Evolutionary conservation across 2,329 filamentous ascomycete species (phyloP).

Genomic region (Amauroascus verrucosus): DNA sequence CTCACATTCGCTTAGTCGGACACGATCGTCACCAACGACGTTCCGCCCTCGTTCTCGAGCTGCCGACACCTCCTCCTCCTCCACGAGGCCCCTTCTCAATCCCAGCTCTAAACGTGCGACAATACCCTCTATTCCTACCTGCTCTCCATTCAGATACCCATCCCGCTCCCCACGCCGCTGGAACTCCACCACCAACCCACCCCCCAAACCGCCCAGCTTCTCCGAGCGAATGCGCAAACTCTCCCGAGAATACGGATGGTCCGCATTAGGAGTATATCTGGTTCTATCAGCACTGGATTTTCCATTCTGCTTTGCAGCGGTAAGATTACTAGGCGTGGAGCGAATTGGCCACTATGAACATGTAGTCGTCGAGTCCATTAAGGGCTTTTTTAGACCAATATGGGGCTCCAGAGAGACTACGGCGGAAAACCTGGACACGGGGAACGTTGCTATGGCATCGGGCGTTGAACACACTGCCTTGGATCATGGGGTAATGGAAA

Average conservation of each 20-base stretch:
- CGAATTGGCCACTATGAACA: constrained; percentile 56
- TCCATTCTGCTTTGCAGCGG: constrained; percentile 86
- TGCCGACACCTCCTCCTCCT: constrained; percentile 11
- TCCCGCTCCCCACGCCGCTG: constrained; percentile 19
- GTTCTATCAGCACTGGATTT: constrained; percentile 77
- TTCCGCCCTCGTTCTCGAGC: constrained; percentile 1
- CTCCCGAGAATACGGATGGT: constrained; percentile 87
- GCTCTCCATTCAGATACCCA: constrained; percentile 6
- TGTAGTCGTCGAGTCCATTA: constrained; percentile 32
- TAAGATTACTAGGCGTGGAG: constrained; percentile 72
- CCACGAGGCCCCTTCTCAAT: background rate
- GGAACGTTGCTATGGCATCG: background rate
- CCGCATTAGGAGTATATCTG: constrained; percentile 83
- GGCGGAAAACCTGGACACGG: background rate
- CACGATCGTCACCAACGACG: constrained; percentile 2
- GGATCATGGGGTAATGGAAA: constrained; percentile 6
- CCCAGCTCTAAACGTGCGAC: background rate
- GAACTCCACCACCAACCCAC: constrained; percentile 21
- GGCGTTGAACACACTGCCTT: constrained; percentile 1
- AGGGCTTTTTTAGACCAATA: constrained; percentile 25
- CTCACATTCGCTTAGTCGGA: background rate
- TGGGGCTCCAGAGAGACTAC: constrained; percentile 18
- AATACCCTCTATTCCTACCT: background rate
- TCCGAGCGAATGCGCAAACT: constrained; percentile 69
- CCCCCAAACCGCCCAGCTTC: constrained; percentile 38